These are phyloP conservation scores for Fusarium bactridioides DNA, from an alignment of 2,329 filamentous ascomycete species.

Conservation along the genomic window DNA sequence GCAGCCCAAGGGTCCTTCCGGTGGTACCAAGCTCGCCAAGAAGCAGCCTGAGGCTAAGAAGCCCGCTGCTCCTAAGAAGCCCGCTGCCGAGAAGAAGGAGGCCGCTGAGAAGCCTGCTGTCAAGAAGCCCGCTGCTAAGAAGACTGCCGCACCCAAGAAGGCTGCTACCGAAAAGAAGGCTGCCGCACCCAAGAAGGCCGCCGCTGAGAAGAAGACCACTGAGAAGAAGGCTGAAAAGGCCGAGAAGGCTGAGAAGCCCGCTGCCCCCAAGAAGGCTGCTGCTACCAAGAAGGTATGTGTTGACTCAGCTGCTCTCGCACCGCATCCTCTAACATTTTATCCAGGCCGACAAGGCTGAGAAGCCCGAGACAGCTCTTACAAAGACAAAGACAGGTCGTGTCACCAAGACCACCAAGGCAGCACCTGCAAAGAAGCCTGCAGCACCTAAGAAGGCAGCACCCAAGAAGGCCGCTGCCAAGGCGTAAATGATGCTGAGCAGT, in stretches of 20 bases:
- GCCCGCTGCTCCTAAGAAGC: conserved; percentile 45
- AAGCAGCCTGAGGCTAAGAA: conserved; percentile 62
- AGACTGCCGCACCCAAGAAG: conserved; percentile 50
- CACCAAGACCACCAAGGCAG: conserved; percentile 68
- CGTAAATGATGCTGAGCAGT: conserved; percentile 40
- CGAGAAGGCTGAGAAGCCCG: conserved; percentile 63
- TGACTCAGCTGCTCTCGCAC: not conserved
- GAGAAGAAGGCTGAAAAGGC: conserved; percentile 21
- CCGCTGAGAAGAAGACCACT: conserved; percentile 21
- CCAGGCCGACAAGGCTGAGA: conserved; percentile 58
- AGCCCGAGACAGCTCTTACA: conserved; percentile 70
- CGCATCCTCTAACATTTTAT: not conserved
- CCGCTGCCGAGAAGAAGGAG: conserved; percentile 48
- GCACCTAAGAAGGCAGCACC: conserved; percentile 51
- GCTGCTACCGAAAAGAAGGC: conserved; percentile 42
- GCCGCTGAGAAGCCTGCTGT: conserved; percentile 42
- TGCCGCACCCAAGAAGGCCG: conserved; percentile 50
- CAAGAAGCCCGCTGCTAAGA: conserved; percentile 48
- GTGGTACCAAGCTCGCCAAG: conserved; percentile 92
- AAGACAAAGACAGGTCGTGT: conserved; percentile 91
- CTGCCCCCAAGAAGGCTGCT: conserved; percentile 45
- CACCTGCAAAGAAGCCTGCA: conserved; percentile 43
- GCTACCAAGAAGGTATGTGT: conserved; percentile 32
- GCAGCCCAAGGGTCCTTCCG: conserved; percentile 91
- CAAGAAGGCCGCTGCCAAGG: conserved; percentile 59